phyloP scores from a whole-genome alignment of 2,329 filamentous ascomycete genomes.

The Hypoxylon rubiginosum region DNA sequence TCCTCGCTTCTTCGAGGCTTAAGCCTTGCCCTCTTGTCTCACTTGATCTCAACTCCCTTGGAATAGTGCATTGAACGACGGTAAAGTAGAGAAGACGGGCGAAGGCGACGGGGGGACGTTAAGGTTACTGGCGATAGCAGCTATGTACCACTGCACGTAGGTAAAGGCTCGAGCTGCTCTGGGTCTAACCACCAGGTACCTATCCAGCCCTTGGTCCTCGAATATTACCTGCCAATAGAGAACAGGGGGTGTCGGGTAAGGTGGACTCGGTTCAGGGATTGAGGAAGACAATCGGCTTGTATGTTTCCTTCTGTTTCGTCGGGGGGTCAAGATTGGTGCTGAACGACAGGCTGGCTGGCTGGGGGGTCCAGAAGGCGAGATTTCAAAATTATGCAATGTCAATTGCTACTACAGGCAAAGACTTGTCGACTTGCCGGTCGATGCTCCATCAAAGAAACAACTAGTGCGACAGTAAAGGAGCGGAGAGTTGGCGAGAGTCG shows the following conservation, averaged over 20 bases:
- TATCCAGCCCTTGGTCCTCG: constrained; percentile 29
- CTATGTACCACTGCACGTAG: constrained; percentile 22
- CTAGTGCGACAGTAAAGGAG: constrained; percentile 33
- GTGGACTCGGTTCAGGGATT: constrained; percentile 49
- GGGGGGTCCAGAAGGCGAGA: constrained; percentile 30
- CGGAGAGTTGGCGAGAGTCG: constrained; percentile 3
- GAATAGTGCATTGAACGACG: constrained; percentile 42
- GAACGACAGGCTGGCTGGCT: constrained; percentile 27
- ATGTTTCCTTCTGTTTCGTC: constrained; percentile 45
- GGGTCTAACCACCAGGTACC: constrained; percentile 24
- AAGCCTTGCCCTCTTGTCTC: constrained; percentile 34
- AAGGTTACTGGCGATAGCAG: constrained; percentile 26
- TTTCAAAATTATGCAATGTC: constrained; percentile 37
- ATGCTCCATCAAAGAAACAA: constrained; percentile 23
- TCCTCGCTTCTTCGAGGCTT: constrained; percentile 27
- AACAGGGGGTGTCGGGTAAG: constrained; percentile 37
- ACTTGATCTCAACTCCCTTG: constrained; percentile 37
- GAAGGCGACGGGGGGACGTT: constrained; percentile 19
- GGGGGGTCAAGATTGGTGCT: constrained; percentile 43
- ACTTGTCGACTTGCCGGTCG: constrained; percentile 18
- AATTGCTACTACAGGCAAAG: constrained; percentile 34
- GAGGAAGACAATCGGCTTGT: constrained; percentile 36
- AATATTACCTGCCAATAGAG: constrained; percentile 33
- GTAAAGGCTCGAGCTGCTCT: constrained; percentile 25
- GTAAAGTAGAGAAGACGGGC: constrained; percentile 22